Evolutionary conservation across 495 filamentous ascomycete genomes (phyloP).

Genomic region (Parmelia sp.): DNA sequence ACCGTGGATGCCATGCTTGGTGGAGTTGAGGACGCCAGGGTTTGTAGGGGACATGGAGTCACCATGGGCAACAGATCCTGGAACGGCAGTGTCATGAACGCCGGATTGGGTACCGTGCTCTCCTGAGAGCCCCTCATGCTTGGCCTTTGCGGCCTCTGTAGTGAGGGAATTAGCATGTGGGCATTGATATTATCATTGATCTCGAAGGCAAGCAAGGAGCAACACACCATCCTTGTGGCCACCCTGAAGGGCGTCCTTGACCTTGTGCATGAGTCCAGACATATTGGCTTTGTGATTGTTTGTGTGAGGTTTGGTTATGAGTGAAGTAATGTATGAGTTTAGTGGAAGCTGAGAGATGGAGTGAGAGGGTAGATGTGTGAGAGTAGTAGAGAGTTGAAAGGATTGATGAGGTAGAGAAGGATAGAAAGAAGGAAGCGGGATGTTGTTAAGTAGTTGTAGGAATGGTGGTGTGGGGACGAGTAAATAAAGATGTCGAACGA

Average conservation of each 20-base stretch:
- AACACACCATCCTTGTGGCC: constrained; percentile 29
- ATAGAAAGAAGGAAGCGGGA: not conserved
- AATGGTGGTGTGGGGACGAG: not conserved
- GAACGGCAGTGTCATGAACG: constrained; percentile 18
- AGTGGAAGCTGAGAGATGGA: not conserved
- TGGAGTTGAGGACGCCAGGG: constrained; percentile 17
- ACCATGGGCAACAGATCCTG: constrained; percentile 23
- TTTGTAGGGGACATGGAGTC: constrained; percentile 25
- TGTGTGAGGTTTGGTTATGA: not conserved
- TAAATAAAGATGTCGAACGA: not conserved
- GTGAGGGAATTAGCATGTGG: not conserved
- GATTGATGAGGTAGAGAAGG: not conserved
- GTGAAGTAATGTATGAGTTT: not conserved
- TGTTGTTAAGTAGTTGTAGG: not conserved
- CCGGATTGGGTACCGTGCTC: constrained; percentile 28
- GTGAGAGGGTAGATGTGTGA: not conserved
- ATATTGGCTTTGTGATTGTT: constrained; percentile 41
- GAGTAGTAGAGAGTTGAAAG: not conserved
- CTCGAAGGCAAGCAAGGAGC: not conserved
- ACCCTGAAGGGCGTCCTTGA: constrained; percentile 60
- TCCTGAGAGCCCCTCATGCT: constrained; percentile 8
- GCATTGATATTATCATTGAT: not conserved
- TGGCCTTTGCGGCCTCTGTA: not conserved
- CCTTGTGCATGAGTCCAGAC: constrained; percentile 64
- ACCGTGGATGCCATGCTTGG: constrained; percentile 32